Evolutionary conservation across 139 green algal species (phyloP).

Genomic region (Chlamydomonas eustigma): DNA sequence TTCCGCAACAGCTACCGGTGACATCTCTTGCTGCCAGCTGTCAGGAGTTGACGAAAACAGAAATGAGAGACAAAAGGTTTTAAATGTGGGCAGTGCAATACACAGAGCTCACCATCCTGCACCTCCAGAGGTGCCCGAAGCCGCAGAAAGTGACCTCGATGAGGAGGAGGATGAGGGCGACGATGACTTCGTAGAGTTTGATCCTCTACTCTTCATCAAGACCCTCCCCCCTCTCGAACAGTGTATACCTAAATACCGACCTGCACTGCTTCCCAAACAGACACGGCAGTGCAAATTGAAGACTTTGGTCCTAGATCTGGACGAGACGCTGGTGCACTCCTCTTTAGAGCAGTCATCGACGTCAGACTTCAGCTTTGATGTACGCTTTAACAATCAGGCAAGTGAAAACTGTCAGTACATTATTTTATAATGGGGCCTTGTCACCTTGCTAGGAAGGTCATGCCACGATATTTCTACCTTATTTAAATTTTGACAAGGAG

Average conservation of each 20-base stretch:
- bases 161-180: constrained; percentile 13
- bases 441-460: too few species aligned
- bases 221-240: constrained; percentile 27
- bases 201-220: constrained; percentile 44
- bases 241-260: constrained; percentile 18
- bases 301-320: constrained; percentile 89
- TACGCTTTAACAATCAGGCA: constrained; percentile 14
- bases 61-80: too few species aligned
- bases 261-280: constrained; percentile 25
- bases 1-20: neutral
- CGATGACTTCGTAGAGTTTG: constrained; percentile 23
- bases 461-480: too few species aligned
- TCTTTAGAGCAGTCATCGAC: constrained; percentile 6
- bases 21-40: neutral
- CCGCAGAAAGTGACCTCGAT: constrained; percentile 7
- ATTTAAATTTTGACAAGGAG: too few species aligned
- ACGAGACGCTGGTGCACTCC: constrained; percentile 97
- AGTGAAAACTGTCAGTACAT: too few species aligned
- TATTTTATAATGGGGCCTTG: too few species aligned
- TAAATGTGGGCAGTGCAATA: too few species aligned
- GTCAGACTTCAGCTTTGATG: constrained; percentile 11
- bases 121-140: constrained; percentile 13
- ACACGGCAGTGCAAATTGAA: constrained; percentile 50
- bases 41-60: too few species aligned
- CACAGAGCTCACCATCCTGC: constrained; percentile 2